phyloP scores from a whole-genome alignment of 257 asterid genomes.

The Buddleja alternifolia region DNA sequence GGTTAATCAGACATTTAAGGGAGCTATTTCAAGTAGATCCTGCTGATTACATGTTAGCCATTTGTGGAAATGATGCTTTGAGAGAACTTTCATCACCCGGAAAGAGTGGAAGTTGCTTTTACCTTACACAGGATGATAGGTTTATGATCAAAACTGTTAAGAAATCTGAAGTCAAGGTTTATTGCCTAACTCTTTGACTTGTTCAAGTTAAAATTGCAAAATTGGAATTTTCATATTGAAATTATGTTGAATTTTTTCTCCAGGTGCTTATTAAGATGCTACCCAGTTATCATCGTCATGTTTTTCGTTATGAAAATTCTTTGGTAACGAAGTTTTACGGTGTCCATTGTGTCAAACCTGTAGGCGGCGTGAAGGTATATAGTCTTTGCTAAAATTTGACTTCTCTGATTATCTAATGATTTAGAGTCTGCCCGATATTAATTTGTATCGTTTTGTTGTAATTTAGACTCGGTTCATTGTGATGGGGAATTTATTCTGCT shows the following conservation, averaged over 20 bases:
- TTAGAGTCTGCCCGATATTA: not conserved
- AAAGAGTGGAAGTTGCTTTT: slow-evolving; percentile 73
- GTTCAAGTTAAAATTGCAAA: slow-evolving; percentile 11
- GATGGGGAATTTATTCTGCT: slow-evolving; percentile 95
- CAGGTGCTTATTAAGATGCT: slow-evolving; percentile 87
- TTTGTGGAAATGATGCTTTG: slow-evolving; percentile 67
- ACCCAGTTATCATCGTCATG: slow-evolving; percentile 58
- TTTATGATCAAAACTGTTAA: slow-evolving; percentile 73
- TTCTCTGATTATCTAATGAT: not conserved
- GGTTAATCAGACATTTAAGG: slow-evolving; percentile 54
- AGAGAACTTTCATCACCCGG: slow-evolving; percentile 77
- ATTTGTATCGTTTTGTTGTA: slow-evolving; percentile 9
- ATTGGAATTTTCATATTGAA: slow-evolving; percentile 27
- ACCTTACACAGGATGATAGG: slow-evolving; percentile 68
- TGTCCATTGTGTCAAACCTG: slow-evolving; percentile 75
- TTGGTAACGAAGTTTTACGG: slow-evolving; percentile 72
- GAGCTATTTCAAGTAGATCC: slow-evolving; percentile 69
- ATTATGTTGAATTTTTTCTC: slow-evolving; percentile 15
- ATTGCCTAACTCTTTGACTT: slow-evolving; percentile 34
- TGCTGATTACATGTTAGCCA: slow-evolving; percentile 73
- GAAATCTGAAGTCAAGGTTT: slow-evolving; percentile 76
- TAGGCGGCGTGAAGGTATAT: slow-evolving; percentile 65
- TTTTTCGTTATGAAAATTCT: slow-evolving; percentile 60
- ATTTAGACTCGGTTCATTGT: slow-evolving; percentile 88
- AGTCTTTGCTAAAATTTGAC: not conserved